Percentiles rank a stretch among this genome's conserved stretches.
phyloP scores from a whole-genome alignment of 371 early-diverging fungal species.

The Mucor plumbeus region DNA sequence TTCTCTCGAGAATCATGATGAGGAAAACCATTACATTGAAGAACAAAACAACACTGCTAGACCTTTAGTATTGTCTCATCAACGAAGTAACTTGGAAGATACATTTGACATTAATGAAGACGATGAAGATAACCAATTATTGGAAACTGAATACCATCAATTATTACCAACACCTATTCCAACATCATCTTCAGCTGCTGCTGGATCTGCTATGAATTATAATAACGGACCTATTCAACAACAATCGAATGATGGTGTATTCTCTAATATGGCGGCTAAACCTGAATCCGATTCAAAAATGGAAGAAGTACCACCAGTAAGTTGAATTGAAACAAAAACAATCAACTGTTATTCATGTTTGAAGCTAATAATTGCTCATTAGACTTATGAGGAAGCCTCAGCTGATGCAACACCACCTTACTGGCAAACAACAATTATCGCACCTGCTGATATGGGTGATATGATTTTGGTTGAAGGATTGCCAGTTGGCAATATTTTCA shows the following conservation, averaged over 20 bases:
- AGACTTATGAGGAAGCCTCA: conserved; percentile 63
- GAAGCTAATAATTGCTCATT: not conserved
- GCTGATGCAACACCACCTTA: conserved; percentile 65
- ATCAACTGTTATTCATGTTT: not conserved
- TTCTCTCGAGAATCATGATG: conserved; percentile 6
- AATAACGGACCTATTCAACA: conserved; percentile 1
- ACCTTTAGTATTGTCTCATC: conserved; percentile 9
- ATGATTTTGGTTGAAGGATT: conserved; percentile 62
- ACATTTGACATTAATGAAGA: conserved; percentile 29
- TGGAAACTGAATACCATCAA: conserved; percentile 3
- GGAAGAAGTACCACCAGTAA: conserved; percentile 52
- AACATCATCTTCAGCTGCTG: not conserved
- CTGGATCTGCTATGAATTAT: not conserved
- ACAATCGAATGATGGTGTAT: conserved; percentile 64
- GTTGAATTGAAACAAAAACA: conserved; percentile 10
- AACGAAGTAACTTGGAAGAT: conserved; percentile 29
- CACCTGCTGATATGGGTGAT: conserved; percentile 58
- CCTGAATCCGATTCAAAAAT: conserved; percentile 52
- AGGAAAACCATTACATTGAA: not conserved
- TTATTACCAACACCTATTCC: not conserved
- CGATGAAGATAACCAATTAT: conserved; percentile 11
- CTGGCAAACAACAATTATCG: conserved; percentile 58
- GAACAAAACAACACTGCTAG: not conserved
- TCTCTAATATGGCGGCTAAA: conserved; percentile 65
- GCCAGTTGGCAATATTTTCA: conserved; percentile 60